Conservation (phyloP, 2,329 filamentous ascomycete species). For the Albifimbria verrucaria region DNA sequence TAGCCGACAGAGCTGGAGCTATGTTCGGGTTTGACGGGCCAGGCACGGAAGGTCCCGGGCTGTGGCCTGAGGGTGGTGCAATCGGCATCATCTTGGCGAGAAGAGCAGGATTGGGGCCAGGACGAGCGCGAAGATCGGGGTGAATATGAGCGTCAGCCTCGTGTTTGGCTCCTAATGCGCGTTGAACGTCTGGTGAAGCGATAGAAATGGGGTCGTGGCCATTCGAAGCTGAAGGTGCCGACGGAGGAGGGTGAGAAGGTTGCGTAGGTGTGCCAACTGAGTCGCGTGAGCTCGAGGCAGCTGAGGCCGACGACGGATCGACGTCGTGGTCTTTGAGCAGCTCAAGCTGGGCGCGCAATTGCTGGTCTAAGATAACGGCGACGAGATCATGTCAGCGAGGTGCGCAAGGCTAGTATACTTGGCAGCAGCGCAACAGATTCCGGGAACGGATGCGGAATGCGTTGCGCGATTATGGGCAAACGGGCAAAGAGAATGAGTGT, state of each 20-base stretch:
- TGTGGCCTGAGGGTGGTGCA: slow-evolving; percentile 27
- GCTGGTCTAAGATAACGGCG: slow-evolving; percentile 30
- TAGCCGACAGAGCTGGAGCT: slow-evolving; percentile 26
- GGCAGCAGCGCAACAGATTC: neutral
- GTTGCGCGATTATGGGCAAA: neutral
- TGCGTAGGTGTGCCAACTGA: slow-evolving; percentile 13
- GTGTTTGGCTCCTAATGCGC: slow-evolving; percentile 29
- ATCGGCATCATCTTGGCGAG: slow-evolving; percentile 36
- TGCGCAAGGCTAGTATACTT: neutral
- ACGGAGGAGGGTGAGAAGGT: slow-evolving; percentile 23
- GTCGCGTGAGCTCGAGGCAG: slow-evolving; percentile 24
- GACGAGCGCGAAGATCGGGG: slow-evolving; percentile 41
- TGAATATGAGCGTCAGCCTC: slow-evolving; percentile 46
- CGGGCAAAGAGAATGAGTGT: neutral
- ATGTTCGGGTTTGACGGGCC: slow-evolving; percentile 22
- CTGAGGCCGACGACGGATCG: slow-evolving; percentile 26
- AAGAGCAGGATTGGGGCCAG: slow-evolving; percentile 19
- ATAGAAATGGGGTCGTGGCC: slow-evolving; percentile 41
- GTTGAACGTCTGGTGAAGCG: slow-evolving; percentile 30
- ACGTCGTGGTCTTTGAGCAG: slow-evolving; percentile 38
- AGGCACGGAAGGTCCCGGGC: slow-evolving; percentile 22
- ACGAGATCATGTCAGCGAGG: slow-evolving; percentile 18
- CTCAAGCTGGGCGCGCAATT: slow-evolving; percentile 42
- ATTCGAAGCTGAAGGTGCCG: slow-evolving; percentile 34
- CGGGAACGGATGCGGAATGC: neutral